Evolutionary conservation across 306 rosid species (phyloP).

Genomic region (Echinosophora koreensis): DNA sequence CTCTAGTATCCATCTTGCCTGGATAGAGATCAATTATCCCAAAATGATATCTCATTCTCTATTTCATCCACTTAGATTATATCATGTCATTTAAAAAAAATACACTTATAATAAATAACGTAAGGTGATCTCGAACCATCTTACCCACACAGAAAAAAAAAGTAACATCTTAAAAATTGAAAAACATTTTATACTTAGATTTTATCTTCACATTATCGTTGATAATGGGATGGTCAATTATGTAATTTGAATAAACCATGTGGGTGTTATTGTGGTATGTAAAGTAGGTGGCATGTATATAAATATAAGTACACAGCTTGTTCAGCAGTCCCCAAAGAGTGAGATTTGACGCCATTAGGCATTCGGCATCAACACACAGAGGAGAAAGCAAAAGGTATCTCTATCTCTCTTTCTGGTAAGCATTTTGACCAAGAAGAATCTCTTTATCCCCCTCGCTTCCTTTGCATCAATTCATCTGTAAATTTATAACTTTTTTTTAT

Average conservation of each 20-base stretch:
- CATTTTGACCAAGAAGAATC: constrained; percentile 2
- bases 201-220: no score
- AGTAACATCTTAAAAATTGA: no score
- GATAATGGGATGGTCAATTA: not conserved
- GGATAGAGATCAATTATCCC: no score
- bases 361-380: not conserved
- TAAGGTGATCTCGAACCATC: no score
- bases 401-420: constrained; percentile 37
- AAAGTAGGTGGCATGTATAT: not conserved
- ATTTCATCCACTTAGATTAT: no score
- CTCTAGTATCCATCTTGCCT: no score
- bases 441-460: not conserved
- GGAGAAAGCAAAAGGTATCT: not conserved
- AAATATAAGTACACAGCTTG: not conserved
- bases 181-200: no score
- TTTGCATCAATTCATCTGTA: not conserved
- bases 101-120: no score
- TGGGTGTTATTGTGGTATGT: not conserved
- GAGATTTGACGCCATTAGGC: not conserved
- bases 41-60: no score
- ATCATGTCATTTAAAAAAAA: no score
- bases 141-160: no score
- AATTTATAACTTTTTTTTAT: not conserved
- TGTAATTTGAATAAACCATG: not conserved
- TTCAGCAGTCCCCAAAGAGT: not conserved